These are phyloP conservation scores for Rhodocollybia butyracea DNA, from an alignment of 768 basidiomycete genomes.

Conservation along the genomic window DNA sequence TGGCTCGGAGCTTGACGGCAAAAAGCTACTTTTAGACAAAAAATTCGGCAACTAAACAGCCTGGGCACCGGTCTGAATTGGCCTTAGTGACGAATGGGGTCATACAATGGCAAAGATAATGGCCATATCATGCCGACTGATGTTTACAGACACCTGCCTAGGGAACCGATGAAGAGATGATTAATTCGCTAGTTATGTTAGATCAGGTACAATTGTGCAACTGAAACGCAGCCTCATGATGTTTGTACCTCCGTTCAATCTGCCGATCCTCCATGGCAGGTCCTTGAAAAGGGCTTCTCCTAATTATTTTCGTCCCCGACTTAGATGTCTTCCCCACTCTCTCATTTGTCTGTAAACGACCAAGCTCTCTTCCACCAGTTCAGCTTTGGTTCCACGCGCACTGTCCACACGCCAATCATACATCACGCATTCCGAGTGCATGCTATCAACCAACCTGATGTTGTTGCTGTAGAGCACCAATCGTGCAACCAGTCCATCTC, in stretches of 20 bases:
- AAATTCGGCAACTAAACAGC: too few relatives aligned
- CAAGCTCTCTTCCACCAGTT: constrained; percentile 9
- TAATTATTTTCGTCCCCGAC: too few relatives aligned
- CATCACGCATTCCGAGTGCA: constrained; percentile 6
- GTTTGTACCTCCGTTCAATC: neutral
- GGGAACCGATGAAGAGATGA: too few relatives aligned
- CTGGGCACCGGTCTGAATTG: too few relatives aligned
- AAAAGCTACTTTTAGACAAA: too few relatives aligned
- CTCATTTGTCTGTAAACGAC: constrained; percentile 8
- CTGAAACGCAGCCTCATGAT: neutral
- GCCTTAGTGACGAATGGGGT: too few relatives aligned
- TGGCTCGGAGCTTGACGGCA: too few relatives aligned
- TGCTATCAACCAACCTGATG: constrained; percentile 5
- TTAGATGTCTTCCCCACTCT: constrained; percentile 6
- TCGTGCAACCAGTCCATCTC: constrained; percentile 1
- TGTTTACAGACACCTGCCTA: too few relatives aligned
- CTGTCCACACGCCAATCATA: neutral
- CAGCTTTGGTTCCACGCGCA: constrained; percentile 1
- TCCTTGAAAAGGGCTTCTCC: neutral
- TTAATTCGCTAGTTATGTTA: too few relatives aligned
- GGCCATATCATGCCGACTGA: too few relatives aligned
- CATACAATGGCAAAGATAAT: too few relatives aligned
- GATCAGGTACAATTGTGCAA: neutral
- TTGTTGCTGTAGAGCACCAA: constrained; percentile 7
- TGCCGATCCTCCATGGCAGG: neutral